A percentile compares a stretch with the other conserved stretches of the same genome.
Evolutionary conservation across 257 asterid species (phyloP).

Genomic region (Solanum raphanifolium): DNA sequence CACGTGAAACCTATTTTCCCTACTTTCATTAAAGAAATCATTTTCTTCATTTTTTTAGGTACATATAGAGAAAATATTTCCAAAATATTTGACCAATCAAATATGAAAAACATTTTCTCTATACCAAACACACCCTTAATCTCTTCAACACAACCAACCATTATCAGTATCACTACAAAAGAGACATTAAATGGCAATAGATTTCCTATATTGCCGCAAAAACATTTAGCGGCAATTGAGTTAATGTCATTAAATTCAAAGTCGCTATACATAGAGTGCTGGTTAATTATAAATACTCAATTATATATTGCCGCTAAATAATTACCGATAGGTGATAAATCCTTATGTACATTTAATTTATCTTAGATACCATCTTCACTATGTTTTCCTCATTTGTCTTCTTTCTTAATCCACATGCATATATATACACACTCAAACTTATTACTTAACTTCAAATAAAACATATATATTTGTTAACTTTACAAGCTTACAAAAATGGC

Average conservation of each 20-base stretch:
- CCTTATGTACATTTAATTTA: neutral
- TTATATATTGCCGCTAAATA: too few relatives aligned
- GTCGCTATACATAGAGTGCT: neutral
- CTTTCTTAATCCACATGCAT: neutral
- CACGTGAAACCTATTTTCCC: neutral
- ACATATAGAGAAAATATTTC: neutral
- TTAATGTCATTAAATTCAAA: neutral
- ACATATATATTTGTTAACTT: neutral
- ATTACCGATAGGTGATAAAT: too few relatives aligned
- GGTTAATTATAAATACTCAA: neutral
- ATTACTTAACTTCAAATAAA: too few relatives aligned
- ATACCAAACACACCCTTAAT: neutral
- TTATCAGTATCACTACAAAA: neutral
- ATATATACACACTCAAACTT: neutral
- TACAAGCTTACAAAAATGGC: slow-evolving; percentile 3
- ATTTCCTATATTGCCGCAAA: neutral
- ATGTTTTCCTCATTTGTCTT: neutral
- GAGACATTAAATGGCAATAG: neutral
- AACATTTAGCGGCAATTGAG: neutral
- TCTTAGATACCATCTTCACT: neutral
- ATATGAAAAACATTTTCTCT: neutral
- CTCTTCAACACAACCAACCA: neutral
- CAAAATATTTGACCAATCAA: neutral
- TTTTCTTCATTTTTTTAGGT: neutral
- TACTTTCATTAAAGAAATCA: neutral